These are phyloP conservation scores for Polysphondylium violaceum DNA, from an alignment of 78 protist species.

Conservation along the genomic window DNA sequence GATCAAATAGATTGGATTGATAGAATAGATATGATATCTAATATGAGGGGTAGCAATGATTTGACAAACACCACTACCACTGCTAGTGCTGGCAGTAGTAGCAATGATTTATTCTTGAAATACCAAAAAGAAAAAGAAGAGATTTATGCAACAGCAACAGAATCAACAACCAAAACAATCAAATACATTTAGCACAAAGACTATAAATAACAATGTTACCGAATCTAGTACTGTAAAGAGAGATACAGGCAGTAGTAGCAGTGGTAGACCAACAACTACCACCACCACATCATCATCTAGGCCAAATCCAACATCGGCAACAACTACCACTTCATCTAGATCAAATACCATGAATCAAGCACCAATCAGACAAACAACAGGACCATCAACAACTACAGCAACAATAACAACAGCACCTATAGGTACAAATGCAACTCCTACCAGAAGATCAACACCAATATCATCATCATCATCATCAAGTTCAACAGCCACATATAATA, in stretches of 20 bases:
- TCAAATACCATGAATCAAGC: too few relatives aligned
- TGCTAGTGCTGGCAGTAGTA: too few relatives aligned
- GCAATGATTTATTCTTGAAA: too few relatives aligned
- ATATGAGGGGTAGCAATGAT: too few relatives aligned
- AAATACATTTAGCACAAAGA: neutral
- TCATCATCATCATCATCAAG: neutral
- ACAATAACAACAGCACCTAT: too few relatives aligned
- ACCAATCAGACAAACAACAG: neutral
- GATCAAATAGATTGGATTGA: too few relatives aligned
- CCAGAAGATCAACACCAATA: neutral
- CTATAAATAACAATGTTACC: neutral
- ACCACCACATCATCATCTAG: neutral
- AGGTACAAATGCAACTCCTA: too few relatives aligned
- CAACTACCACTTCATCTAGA: too few relatives aligned
- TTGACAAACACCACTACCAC: too few relatives aligned
- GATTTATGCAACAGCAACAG: slow-evolving; percentile 5
- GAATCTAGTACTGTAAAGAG: neutral
- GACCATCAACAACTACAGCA: neutral
- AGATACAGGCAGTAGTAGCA: neutral
- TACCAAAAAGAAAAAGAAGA: too few relatives aligned
- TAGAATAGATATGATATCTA: too few relatives aligned
- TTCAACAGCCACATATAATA: neutral
- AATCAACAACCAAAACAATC: neutral
- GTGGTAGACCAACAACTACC: neutral
- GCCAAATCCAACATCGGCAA: neutral